Conservation (phyloP, 306 rosid species). For the Macrotyloma uniflorum region DNA sequence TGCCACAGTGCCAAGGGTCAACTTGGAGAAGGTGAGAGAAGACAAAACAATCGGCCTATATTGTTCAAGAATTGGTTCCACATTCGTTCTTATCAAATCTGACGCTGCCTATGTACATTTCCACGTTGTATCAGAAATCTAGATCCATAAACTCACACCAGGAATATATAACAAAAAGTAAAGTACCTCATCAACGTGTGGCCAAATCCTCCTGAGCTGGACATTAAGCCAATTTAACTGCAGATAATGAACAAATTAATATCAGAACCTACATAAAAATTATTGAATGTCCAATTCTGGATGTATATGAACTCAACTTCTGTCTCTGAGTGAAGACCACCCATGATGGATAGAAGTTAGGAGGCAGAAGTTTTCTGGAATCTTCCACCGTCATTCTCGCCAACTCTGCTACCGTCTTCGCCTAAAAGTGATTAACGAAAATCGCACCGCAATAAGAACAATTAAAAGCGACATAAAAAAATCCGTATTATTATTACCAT, state of each 20-base stretch:
- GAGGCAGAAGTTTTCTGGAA: conserved; percentile 71
- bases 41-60: conserved; percentile 66
- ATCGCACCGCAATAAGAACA: background rate
- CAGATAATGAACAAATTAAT: conserved; percentile 39
- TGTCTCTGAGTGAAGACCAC: conserved; percentile 75
- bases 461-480: background rate
- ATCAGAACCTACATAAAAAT: conserved; percentile 28
- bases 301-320: conserved; percentile 63
- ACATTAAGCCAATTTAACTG: conserved; percentile 87
- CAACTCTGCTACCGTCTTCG: conserved; percentile 69
- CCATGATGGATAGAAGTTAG: conserved; percentile 78
- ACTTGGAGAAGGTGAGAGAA: conserved; percentile 78
- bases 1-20: conserved; percentile 93
- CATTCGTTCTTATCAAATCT: conserved; percentile 67
- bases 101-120: conserved; percentile 74
- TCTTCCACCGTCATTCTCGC: conserved; percentile 89
- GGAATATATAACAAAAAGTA: background rate
- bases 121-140: conserved; percentile 19
- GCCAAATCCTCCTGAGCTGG: conserved; percentile 76
- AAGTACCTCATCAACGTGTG: conserved; percentile 73
- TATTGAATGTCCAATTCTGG: background rate
- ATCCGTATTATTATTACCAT: background rate
- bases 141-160: conserved; percentile 1
- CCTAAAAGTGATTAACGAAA: conserved; percentile 50
- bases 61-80: conserved; percentile 85